Evolutionary conservation across 1,139 yeast species (phyloP).

Genomic region (Candida buenavistaensis): DNA sequence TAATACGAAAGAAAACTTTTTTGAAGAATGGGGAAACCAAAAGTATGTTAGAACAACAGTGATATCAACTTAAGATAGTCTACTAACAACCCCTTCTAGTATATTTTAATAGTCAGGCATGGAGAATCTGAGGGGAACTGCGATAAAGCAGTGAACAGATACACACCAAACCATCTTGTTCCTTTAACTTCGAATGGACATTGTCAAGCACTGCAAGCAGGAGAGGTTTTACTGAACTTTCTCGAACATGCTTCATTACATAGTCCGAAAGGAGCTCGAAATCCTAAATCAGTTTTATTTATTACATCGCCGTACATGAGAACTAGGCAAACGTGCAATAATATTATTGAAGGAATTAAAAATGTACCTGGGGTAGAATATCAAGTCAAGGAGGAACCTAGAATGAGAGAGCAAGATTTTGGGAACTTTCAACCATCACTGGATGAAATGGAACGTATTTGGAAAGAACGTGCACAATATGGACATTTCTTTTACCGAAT

Average conservation of each 20-base stretch:
- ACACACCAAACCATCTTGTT: slow-evolving; percentile 77
- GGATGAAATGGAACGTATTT: slow-evolving; percentile 73
- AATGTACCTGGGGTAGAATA: slow-evolving; percentile 50
- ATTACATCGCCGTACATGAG: slow-evolving; percentile 83
- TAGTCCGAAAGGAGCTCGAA: slow-evolving; percentile 18
- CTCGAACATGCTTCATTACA: slow-evolving; percentile 49
- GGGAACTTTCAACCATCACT: slow-evolving; percentile 85
- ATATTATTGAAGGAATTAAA: slow-evolving; percentile 60
- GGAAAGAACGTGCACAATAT: slow-evolving; percentile 82
- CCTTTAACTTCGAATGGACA: slow-evolving; percentile 70
- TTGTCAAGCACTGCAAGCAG: slow-evolving; percentile 68
- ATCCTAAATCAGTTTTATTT: slow-evolving; percentile 46
- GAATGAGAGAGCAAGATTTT: slow-evolving; percentile 92
- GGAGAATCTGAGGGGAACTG: slow-evolving; percentile 90
- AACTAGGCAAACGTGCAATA: slow-evolving; percentile 78
- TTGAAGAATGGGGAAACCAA: slow-evolving; percentile 6
- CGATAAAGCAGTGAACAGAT: slow-evolving; percentile 75
- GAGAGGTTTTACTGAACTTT: slow-evolving; percentile 53
- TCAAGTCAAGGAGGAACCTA: slow-evolving; percentile 75
- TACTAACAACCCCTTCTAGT: slow-evolving; percentile 47
- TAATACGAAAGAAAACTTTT: background rate
- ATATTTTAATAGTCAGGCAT: slow-evolving; percentile 79
- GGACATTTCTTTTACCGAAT: slow-evolving; percentile 91
- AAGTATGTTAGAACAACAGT: slow-evolving; percentile 3
- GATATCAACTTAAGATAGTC: slow-evolving; percentile 52